Evolutionary conservation across 352 stramenopile genomes (phyloP).

Genomic region (Globisporangium paddicum): DNA sequence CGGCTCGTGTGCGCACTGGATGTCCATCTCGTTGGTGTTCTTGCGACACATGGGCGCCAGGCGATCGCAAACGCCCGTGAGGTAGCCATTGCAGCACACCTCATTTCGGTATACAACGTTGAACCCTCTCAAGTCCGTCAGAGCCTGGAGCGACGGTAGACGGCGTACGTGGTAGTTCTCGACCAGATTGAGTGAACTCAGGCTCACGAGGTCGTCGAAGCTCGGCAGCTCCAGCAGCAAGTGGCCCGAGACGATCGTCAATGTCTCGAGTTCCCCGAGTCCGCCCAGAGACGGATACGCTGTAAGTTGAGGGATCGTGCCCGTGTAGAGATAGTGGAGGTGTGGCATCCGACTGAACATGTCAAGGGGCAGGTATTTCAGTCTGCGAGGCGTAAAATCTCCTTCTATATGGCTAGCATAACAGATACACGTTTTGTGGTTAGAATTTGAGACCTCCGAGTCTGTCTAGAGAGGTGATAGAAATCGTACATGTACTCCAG

Average conservation of each 20-base stretch:
- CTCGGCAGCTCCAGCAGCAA: constrained; percentile 4
- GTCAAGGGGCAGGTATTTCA: constrained; percentile 12
- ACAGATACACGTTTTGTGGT: not conserved
- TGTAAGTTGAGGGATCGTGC: constrained; percentile 11
- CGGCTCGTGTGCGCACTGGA: constrained; percentile 3
- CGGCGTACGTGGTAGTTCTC: constrained; percentile 11
- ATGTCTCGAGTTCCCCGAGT: not conserved
- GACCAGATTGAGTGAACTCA: constrained; percentile 9
- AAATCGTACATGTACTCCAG: constrained; percentile 14
- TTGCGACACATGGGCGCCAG: not conserved
- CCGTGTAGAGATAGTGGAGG: constrained; percentile 11
- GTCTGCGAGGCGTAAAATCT: constrained; percentile 10
- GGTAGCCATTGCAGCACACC: constrained; percentile 18
- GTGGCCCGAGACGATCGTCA: constrained; percentile 7
- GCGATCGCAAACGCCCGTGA: constrained; percentile 12
- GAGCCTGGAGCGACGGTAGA: constrained; percentile 3
- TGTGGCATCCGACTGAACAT: constrained; percentile 12
- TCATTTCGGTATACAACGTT: constrained; percentile 15
- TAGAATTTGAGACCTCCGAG: no score
- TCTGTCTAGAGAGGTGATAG: not conserved
- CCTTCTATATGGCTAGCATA: constrained; percentile 15
- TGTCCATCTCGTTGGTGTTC: not conserved
- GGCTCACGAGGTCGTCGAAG: constrained; percentile 9
- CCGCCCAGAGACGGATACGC: constrained; percentile 10
- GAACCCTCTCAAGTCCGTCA: constrained; percentile 6